Base-by-base conservation (phyloP, 163 green algal genomes). In the Chloromonas sp. region DNA sequence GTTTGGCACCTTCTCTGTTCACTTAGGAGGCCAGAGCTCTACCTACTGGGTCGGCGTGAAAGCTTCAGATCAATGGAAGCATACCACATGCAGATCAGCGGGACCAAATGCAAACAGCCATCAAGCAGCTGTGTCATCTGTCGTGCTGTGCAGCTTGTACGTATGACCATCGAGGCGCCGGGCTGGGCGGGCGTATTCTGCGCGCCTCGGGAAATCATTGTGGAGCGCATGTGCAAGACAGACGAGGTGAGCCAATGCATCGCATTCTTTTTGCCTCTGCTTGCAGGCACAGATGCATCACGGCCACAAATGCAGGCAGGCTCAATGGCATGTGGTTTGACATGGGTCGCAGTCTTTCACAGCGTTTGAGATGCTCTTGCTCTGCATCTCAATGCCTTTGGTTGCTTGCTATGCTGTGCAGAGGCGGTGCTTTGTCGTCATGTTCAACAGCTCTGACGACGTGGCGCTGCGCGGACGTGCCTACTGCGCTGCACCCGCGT, bases 141-240 rank as follows among this genome's bases (percentile, higher is more conserved):
- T 74, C 5, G 5, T 11, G 66, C 66, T 74, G 60, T 78, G 13
- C 88, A 93, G 90, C 62, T 92, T 58, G 78, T 90, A 79, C 88
- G 90, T 70, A 86, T 92, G 8, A 60, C 83, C 61, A 61, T 93
- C 3, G 89, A 92, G 84, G 89, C 87, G 1, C 86, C 89, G 3
- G 90, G 90, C 57, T 86, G 88, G 86, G 84, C 89, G 57, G 88
- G 90, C 70, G 79, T 82, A 57, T 76, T 93, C 58, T 93, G 90
- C 77, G 90, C 90, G 2, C 88, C 89, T 0, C 76, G 91, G 0
- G 89, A 92, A 74, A 66, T 94, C 15, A 71, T 92, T 14, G 82
- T 94, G 81, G 89, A 94, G 88, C 88, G 86, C 1, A 70, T 92
- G 13, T 84, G 88, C 59, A 92, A 93, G 86, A 81, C 70, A 70